phyloP scores from a whole-genome alignment of 306 rosid genomes.

The Dicorynia guianensis region DNA sequence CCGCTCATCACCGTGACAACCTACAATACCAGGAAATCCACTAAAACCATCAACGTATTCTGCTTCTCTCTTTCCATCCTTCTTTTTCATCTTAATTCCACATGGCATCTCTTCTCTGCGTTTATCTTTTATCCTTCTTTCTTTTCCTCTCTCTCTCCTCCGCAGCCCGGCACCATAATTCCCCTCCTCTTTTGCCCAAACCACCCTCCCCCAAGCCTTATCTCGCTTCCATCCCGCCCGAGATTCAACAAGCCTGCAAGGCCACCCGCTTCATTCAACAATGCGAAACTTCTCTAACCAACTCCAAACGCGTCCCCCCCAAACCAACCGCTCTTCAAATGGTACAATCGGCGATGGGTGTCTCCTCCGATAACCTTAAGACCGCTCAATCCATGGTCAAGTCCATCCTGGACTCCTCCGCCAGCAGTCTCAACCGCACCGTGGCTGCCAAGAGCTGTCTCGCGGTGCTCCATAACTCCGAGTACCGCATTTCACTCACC shows the following conservation, averaged over 20 bases:
- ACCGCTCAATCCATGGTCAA: slow-evolving; percentile 66
- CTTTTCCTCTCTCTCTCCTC: slow-evolving; percentile 57
- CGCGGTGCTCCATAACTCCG: slow-evolving; percentile 53
- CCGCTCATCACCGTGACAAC: neutral
- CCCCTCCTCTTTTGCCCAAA: neutral
- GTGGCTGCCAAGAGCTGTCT: slow-evolving; percentile 69
- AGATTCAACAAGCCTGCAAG: slow-evolving; percentile 61
- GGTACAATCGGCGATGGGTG: slow-evolving; percentile 55
- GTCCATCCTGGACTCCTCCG: slow-evolving; percentile 55
- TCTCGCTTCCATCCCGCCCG: slow-evolving; percentile 1
- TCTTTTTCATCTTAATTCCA: slow-evolving; percentile 33
- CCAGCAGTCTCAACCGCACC: slow-evolving; percentile 60
- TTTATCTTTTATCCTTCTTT: slow-evolving; percentile 50
- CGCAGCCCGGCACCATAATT: slow-evolving; percentile 42
- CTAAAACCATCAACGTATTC: neutral
- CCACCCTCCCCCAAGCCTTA: neutral
- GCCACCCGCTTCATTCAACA: slow-evolving; percentile 78
- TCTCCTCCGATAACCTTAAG: slow-evolving; percentile 54
- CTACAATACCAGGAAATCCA: slow-evolving; percentile 15
- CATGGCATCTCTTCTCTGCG: slow-evolving; percentile 61
- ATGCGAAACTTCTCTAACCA: slow-evolving; percentile 58
- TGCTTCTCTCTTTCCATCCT: slow-evolving; percentile 25
- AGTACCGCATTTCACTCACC: slow-evolving; percentile 64
- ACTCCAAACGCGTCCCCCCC: slow-evolving; percentile 37
- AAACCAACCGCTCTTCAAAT: slow-evolving; percentile 51